Conservation (phyloP, 371 early-diverging fungal genomes). For the Mucor irregularis region DNA sequence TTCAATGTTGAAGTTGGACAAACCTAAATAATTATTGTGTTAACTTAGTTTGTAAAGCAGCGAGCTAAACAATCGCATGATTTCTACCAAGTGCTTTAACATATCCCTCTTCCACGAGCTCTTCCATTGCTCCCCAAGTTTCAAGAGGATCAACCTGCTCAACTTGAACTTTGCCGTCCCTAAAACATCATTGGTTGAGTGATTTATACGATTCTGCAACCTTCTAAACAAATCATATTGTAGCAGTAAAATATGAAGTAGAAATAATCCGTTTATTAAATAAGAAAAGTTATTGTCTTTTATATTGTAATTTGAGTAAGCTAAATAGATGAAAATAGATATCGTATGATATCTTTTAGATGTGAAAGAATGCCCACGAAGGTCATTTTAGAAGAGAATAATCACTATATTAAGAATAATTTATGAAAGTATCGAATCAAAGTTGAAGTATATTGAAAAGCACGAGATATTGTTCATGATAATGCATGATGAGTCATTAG, state of each 20-base stretch:
- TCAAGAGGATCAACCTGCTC: constrained; percentile 52
- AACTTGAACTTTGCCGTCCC: constrained; percentile 34
- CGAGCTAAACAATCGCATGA: background rate
- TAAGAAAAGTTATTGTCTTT: too few relatives aligned
- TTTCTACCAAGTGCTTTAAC: constrained; percentile 63
- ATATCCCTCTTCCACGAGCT: constrained; percentile 50
- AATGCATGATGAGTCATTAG: too few relatives aligned
- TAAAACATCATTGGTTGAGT: background rate
- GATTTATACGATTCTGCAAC: background rate
- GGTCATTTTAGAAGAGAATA: too few relatives aligned
- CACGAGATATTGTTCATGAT: too few relatives aligned
- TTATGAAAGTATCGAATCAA: too few relatives aligned
- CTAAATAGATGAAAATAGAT: too few relatives aligned
- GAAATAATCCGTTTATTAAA: too few relatives aligned
- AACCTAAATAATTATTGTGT: constrained; percentile 18
- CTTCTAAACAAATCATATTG: constrained; percentile 19
- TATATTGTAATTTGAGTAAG: too few relatives aligned
- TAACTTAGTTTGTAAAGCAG: background rate
- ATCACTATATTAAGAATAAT: too few relatives aligned
- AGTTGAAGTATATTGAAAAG: too few relatives aligned
- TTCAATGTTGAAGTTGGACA: constrained; percentile 68
- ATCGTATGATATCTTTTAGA: too few relatives aligned
- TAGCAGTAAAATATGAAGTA: constrained; percentile 31
- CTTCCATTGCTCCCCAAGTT: constrained; percentile 83
- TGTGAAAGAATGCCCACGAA: too few relatives aligned